Conservation (phyloP, 805 yeast species). For the Wickerhamomyces canadensis region DNA sequence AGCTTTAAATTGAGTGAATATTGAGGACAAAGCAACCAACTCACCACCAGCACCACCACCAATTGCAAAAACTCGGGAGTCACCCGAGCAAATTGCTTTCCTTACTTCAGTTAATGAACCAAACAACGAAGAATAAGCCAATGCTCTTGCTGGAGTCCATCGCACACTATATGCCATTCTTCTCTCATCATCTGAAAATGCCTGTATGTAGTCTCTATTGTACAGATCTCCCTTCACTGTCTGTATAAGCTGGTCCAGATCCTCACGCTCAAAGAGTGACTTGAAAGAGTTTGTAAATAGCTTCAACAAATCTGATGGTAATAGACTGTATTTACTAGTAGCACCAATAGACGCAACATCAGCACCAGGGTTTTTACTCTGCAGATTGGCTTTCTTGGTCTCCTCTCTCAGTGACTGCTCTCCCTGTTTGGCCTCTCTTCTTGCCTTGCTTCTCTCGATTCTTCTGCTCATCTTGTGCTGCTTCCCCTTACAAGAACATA, state of each 20-base stretch:
- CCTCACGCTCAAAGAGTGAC: constrained; percentile 17
- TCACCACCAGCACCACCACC: constrained; percentile 95
- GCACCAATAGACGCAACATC: constrained; percentile 12
- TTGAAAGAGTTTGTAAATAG: constrained; percentile 19
- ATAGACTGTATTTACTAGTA: constrained; percentile 14
- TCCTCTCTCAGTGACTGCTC: constrained; percentile 7
- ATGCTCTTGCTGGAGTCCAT: constrained; percentile 83
- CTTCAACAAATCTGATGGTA: constrained; percentile 19
- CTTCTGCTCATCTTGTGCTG: constrained; percentile 18
- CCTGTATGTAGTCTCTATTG: constrained; percentile 63
- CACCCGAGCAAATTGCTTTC: constrained; percentile 26
- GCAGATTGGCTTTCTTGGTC: constrained; percentile 1
- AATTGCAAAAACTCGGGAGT: constrained; percentile 47
- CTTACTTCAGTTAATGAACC: constrained; percentile 40
- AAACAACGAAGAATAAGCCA: constrained; percentile 67
- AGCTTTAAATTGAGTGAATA: constrained; percentile 36
- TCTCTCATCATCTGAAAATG: constrained; percentile 59
- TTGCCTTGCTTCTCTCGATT: constrained; percentile 14
- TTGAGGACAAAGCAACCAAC: constrained; percentile 53
- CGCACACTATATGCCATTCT: constrained; percentile 74
- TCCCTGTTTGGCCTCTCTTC: constrained; percentile 3
- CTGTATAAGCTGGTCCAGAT: constrained; percentile 45
- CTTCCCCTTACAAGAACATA: background rate
- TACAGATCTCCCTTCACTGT: constrained; percentile 62
- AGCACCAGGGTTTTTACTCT: constrained; percentile 3